Conservation (phyloP, 2,329 filamentous ascomycete genomes). For the Plectosphaerella cucumerina region DNA sequence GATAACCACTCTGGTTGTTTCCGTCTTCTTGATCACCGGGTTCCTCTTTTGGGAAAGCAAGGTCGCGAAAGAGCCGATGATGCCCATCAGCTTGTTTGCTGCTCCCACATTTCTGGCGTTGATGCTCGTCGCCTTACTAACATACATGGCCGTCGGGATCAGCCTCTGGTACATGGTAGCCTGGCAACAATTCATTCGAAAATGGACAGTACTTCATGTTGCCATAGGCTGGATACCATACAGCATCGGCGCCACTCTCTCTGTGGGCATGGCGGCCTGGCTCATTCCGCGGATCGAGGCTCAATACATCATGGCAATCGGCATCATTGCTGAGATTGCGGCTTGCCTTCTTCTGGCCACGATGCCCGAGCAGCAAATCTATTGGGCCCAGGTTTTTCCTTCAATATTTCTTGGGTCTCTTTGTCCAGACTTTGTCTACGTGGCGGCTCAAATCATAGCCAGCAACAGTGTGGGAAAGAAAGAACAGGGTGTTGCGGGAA, state of each 20-base stretch:
- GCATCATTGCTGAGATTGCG: slow-evolving; percentile 17
- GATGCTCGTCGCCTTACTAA: slow-evolving; percentile 37
- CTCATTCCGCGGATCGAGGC: slow-evolving; percentile 41
- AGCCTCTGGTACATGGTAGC: slow-evolving; percentile 42
- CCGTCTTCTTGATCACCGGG: slow-evolving; percentile 19
- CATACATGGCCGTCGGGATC: slow-evolving; percentile 44
- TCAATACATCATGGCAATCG: slow-evolving; percentile 43
- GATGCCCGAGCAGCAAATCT: slow-evolving; percentile 31
- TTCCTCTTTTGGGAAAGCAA: slow-evolving; percentile 38
- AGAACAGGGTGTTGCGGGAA: slow-evolving; percentile 47
- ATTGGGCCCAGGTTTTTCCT: no score
- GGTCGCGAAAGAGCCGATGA: slow-evolving; percentile 34
- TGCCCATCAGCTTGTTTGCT: slow-evolving; percentile 39
- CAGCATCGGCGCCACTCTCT: slow-evolving; percentile 29
- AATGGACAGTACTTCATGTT: slow-evolving; percentile 33
- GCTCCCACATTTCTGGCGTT: slow-evolving; percentile 39
- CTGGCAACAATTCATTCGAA: slow-evolving; percentile 38
- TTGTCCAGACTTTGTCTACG: slow-evolving; percentile 46
- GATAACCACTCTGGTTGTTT: slow-evolving; percentile 31
- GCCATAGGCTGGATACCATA: slow-evolving; percentile 32
- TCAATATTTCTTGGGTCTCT: slow-evolving; percentile 30
- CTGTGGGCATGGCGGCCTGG: slow-evolving; percentile 37
- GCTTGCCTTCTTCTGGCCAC: slow-evolving; percentile 26
- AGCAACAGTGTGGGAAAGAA: slow-evolving; percentile 43
- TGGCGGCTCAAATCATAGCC: slow-evolving; percentile 47